A percentile compares a stretch with the other conserved stretches of the same genome.
These are phyloP conservation scores for Penicillium steckii DNA, from an alignment of 495 filamentous ascomycete species.

Conservation along the genomic window DNA sequence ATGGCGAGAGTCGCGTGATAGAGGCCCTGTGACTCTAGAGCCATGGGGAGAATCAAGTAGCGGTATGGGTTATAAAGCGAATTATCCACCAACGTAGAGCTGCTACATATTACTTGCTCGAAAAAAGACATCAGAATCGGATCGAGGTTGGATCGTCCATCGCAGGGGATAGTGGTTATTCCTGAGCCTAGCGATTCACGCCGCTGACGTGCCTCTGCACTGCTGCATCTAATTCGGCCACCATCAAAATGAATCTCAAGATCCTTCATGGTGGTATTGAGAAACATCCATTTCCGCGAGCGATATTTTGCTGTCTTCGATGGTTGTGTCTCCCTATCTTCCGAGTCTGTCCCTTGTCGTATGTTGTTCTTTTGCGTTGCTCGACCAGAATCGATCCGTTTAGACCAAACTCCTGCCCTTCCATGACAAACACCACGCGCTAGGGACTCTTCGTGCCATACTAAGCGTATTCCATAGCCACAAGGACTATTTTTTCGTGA, in stretches of 20 bases:
- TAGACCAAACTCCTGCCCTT: slow-evolving; percentile 24
- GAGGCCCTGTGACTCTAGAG: slow-evolving; percentile 21
- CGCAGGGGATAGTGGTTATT: slow-evolving; percentile 3
- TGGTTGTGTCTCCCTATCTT: background rate
- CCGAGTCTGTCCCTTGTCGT: background rate
- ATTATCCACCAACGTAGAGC: slow-evolving; percentile 24
- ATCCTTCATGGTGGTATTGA: slow-evolving; percentile 24
- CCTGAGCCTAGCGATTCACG: background rate
- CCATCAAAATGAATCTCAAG: slow-evolving; percentile 20
- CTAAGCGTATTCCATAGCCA: slow-evolving; percentile 21
- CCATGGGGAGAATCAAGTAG: slow-evolving; percentile 28
- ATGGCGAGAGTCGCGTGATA: slow-evolving; percentile 27
- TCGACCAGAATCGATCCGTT: slow-evolving; percentile 4
- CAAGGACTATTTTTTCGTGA: slow-evolving; percentile 14
- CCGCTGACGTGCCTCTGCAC: background rate
- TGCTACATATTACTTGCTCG: slow-evolving; percentile 25
- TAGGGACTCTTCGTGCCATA: slow-evolving; percentile 27
- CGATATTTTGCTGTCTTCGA: background rate
- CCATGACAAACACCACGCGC: slow-evolving; percentile 27
- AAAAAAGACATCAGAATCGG: slow-evolving; percentile 22
- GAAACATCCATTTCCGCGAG: slow-evolving; percentile 9
- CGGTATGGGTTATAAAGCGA: slow-evolving; percentile 26
- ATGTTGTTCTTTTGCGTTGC: background rate
- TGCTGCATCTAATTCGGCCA: background rate
- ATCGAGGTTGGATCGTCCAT: slow-evolving; percentile 13